Conservation (phyloP, 2,329 filamentous ascomycete species). For the Ramularia collo-cygni region DNA sequence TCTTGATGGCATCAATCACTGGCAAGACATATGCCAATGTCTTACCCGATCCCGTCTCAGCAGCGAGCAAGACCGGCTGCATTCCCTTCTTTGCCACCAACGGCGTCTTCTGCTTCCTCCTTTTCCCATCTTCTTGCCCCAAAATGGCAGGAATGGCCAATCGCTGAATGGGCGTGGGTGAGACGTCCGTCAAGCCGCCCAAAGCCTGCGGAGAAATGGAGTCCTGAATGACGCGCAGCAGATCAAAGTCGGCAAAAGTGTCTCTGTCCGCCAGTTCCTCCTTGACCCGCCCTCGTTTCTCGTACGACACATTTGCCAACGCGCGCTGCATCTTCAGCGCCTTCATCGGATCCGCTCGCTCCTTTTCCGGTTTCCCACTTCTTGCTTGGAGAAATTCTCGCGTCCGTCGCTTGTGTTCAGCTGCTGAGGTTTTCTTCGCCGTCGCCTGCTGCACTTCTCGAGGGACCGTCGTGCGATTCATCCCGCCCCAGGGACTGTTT, state of each 20-base stretch:
- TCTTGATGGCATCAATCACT: conserved; percentile 76
- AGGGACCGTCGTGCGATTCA: conserved; percentile 47
- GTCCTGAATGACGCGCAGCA: conserved; percentile 64
- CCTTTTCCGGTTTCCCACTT: conserved; percentile 39
- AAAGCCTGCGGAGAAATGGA: conserved; percentile 69
- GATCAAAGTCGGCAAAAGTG: conserved; percentile 71
- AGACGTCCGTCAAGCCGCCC: conserved; percentile 64
- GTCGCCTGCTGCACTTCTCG: conserved; percentile 16
- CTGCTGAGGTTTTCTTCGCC: conserved; percentile 30
- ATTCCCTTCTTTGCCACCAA: conserved; percentile 34
- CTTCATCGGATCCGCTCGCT: conserved; percentile 55
- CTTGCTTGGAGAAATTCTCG: conserved; percentile 39
- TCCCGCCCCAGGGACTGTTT: conserved; percentile 51
- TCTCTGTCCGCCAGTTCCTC: conserved; percentile 58
- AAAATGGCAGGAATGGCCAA: conserved; percentile 80
- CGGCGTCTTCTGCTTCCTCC: conserved; percentile 24
- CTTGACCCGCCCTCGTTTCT: conserved; percentile 57
- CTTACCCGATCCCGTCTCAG: conserved; percentile 95
- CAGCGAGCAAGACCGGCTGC: conserved; percentile 73
- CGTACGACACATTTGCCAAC: conserved; percentile 70
- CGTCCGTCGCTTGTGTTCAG: conserved; percentile 44
- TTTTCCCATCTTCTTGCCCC: conserved; percentile 44
- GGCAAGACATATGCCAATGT: conserved; percentile 89
- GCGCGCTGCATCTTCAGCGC: conserved; percentile 91
- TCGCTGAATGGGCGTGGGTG: conserved; percentile 81